Base-by-base conservation (phyloP, 108 stramenopile genomes). In the Cyclotella cryptica region DNA sequence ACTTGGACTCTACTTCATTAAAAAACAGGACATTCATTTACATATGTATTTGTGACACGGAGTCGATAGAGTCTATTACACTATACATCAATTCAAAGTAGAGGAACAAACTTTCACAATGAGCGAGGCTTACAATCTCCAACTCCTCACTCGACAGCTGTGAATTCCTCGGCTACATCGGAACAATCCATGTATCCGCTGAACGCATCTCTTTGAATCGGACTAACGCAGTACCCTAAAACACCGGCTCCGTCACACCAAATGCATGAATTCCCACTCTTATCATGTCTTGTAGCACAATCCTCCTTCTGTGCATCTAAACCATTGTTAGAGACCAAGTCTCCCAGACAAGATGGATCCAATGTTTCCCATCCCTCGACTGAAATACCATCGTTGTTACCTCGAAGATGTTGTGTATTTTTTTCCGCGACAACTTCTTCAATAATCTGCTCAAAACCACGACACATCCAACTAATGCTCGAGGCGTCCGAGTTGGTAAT, bases 171-270 rank as follows among this genome's bases (percentile, higher is more conserved):
- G 10, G 24, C 67, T 9, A 9, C 8, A 40, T 12, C 59, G 13
- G 13, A 70, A 24, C 81, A 82, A 61, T 75, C 27, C 75, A 82
- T 30, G 70, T 66, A 82, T 1, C 30, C 55, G 1, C 71, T 65
- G 13, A 74, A 41, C 28, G 22, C 41, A 27, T 80, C 72, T 27
- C 26, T 68, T 44, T 74, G 66, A 57, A n/a, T 21, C 1, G 58
- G 46, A 40, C 70, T 44, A 19, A 71, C 81, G 53, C 81, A 82
- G 19, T 68, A 11, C 21, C 81, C 75, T 60, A 77, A 75, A 35
- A 82, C 81, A 47, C 62, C 81, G 14, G 55, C 81, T 29, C 69
- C 81, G 62, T 83, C 75, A 65, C 81, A 83, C 75, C 75, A 83
- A 30, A 72, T 30, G 47, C 81, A 83, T 10, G 65, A 15, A 60